Percentiles rank a stretch among this genome's conserved stretches.
phyloP scores from a whole-genome alignment of 2,329 filamentous ascomycete genomes.

The Sclerotinia spermophila region DNA sequence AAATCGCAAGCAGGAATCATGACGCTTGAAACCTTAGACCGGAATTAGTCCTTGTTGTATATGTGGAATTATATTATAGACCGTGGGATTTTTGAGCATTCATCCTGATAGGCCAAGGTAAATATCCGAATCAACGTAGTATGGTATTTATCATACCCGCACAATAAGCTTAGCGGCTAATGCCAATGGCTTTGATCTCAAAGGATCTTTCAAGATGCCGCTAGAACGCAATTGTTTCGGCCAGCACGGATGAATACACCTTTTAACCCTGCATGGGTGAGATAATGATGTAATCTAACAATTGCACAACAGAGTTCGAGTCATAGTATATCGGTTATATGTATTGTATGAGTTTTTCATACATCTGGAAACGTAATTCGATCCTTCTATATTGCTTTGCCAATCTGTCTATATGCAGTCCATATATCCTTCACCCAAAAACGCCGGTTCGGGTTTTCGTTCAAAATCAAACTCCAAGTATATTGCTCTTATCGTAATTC shows the following conservation, averaged over 20 bases:
- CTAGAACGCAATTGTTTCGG: not conserved
- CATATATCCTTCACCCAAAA: not conserved
- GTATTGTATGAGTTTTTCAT: not conserved
- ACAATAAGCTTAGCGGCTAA: not conserved
- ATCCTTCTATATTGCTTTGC: not conserved
- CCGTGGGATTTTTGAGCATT: not conserved
- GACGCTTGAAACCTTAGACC: not conserved
- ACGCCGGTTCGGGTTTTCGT: not conserved
- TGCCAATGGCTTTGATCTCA: not conserved
- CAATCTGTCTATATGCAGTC: not conserved
- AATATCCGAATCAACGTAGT: not conserved
- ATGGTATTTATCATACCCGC: not conserved
- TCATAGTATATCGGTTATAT: not conserved
- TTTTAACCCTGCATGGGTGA: not conserved
- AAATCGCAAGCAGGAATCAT: not conserved
- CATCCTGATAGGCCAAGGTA: not conserved
- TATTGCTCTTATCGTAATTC: slow-evolving; percentile 10
- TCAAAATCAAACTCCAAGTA: not conserved
- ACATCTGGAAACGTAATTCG: not conserved
- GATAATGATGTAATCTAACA: not conserved
- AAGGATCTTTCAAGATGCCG: not conserved
- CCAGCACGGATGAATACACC: not conserved
- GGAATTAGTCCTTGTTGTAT: not conserved
- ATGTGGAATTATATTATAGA: not conserved
- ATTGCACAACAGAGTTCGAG: not conserved